These are phyloP conservation scores for Candida frijolesensis DNA, from an alignment of 1,139 yeast genomes.

Conservation along the genomic window DNA sequence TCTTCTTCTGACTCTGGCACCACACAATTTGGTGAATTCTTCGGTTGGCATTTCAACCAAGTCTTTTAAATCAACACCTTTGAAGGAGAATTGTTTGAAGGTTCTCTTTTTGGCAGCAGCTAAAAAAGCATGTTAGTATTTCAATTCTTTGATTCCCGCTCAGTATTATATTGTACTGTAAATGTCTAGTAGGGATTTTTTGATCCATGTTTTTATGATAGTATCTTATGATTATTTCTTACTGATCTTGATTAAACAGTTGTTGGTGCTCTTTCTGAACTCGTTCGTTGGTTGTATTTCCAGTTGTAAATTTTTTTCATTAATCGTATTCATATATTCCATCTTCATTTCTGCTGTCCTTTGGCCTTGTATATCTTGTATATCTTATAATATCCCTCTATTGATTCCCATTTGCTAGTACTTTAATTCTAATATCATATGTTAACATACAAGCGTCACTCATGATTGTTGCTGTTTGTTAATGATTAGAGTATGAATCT, in stretches of 20 bases:
- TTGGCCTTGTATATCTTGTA: too few relatives aligned
- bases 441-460: constrained; percentile 50
- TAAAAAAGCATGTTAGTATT: constrained; percentile 35
- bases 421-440: not conserved
- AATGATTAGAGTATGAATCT: constrained; percentile 5
- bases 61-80: constrained; percentile 97
- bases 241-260: too few relatives aligned
- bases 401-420: not conserved
- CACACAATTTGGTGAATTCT: constrained; percentile 95
- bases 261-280: too few relatives aligned
- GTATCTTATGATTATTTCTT: too few relatives aligned
- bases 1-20: constrained; percentile 99
- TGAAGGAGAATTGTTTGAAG: constrained; percentile 97
- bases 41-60: constrained; percentile 93
- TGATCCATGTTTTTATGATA: too few relatives aligned
- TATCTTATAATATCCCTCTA: too few relatives aligned
- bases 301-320: too few relatives aligned
- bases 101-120: constrained; percentile 83
- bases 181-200: not conserved
- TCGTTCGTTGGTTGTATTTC: too few relatives aligned
- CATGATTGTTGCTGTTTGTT: constrained; percentile 29
- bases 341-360: too few relatives aligned
- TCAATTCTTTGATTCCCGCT: not conserved
- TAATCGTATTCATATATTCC: too few relatives aligned
- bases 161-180: not conserved